Evolutionary conservation across 192 early-diverging fungal species (phyloP), one percentile per base, ranked within the genome.

Genomic region (Funneliformis mosseae): DNA sequence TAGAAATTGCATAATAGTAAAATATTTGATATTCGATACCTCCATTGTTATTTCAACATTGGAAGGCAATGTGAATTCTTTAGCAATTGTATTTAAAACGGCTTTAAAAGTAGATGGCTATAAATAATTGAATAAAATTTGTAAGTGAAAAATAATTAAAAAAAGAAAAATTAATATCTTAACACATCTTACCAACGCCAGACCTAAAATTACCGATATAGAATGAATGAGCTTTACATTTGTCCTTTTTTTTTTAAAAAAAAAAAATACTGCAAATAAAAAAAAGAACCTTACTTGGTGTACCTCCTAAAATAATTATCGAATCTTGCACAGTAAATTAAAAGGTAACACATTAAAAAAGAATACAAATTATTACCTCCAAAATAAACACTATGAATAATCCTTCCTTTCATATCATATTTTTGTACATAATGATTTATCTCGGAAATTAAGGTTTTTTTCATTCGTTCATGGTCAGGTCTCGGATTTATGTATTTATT

Each of bases 401-500:
- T 80, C 42, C 84, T 82, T 14, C 73, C 46, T 33, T 81, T 63
- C 55, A 83, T 81, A 38, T 61, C 38, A 85, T 63, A 78, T 41
- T 64, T 78, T 69, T 85, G 68, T 86, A 67, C 3, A 16, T 55
- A 61, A 90, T 61, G 42, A 83, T 83, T 45, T 0, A 90, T 68
- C 55, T 90, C 89, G 8, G 28, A 80, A 23, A 79, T 68, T 41
- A 89, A 79, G 10, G 85, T 76, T 14, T 63, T 66, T 25, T 84
- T 81, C 83, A 90, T 83, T 46, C 88, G 60, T 16, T 88, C 80
- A 79, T 89, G 72, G 16, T 86, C 84, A 33, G 85, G 85, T 55
- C 80, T 28, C 2, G 88, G 86, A 38, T 88, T 84, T 9, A 88
- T 80, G 62, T 90, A 90, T 59, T 90, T 90, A 77, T 90, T 90